Conservation (phyloP, 345 rosid genomes). For the Boechera divaricarpa region DNA sequence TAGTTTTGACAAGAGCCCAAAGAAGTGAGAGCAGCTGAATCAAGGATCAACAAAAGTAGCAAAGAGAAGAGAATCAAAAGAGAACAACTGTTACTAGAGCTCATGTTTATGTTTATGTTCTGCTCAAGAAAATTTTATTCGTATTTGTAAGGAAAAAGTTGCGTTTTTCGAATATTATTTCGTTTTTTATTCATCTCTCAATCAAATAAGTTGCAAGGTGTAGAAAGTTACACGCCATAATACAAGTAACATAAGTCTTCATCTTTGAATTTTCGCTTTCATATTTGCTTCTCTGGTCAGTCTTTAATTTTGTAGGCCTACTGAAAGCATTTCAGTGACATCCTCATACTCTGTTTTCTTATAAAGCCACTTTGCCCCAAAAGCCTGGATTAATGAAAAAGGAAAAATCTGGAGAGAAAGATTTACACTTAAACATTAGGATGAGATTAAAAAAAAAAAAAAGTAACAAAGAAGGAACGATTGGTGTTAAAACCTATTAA, state of each 20-base stretch:
- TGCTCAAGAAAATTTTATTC: background rate
- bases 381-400: background rate
- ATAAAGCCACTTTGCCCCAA: background rate
- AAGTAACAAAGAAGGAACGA: background rate
- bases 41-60: background rate
- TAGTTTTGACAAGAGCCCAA: background rate
- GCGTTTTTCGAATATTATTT: background rate
- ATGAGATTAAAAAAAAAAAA: background rate
- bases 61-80: background rate
- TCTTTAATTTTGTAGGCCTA: background rate
- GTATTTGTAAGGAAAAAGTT: background rate
- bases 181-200: background rate
- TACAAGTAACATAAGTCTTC: background rate
- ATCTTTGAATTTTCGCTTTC: too few species aligned
- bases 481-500: slow-evolving; percentile 8
- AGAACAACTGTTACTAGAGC: background rate
- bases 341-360: too few species aligned
- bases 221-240: background rate
- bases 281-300: too few species aligned
- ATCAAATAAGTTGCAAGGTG: background rate
- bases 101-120: background rate
- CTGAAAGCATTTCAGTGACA: too few species aligned
- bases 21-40: background rate
- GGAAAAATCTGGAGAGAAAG: background rate
- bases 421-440: slow-evolving; percentile 24